These are phyloP conservation scores for Metarhizium guizhouense DNA, from an alignment of 2,329 filamentous ascomycete species.

Conservation along the genomic window DNA sequence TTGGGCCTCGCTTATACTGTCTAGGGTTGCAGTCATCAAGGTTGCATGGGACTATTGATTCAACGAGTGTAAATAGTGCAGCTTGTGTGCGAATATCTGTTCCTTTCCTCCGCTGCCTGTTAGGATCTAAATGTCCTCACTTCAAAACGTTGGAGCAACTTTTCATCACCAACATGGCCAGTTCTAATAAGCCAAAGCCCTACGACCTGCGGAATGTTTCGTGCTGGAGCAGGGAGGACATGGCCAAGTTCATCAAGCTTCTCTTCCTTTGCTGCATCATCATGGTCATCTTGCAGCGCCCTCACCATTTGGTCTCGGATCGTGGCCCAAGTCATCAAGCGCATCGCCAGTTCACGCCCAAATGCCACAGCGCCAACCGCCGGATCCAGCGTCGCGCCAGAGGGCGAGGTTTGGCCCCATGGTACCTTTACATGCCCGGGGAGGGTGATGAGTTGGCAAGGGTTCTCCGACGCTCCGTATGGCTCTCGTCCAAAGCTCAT, in stretches of 20 bases:
- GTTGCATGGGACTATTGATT: too few relatives aligned
- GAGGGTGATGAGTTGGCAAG: slow-evolving; percentile 12
- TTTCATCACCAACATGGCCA: not conserved
- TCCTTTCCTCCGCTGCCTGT: not conserved
- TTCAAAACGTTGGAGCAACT: not conserved
- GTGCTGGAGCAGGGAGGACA: not conserved
- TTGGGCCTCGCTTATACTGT: too few relatives aligned
- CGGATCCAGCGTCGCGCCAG: not conserved
- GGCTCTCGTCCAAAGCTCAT: slow-evolving; percentile 19
- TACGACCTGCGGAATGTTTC: slow-evolving; percentile 5
- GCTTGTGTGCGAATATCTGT: not conserved
- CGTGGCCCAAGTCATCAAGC: slow-evolving; percentile 7
- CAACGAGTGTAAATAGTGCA: too few relatives aligned
- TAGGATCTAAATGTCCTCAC: not conserved
- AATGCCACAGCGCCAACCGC: not conserved
- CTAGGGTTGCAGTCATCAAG: too few relatives aligned
- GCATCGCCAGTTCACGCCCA: slow-evolving; percentile 2
- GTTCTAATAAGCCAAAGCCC: slow-evolving; percentile 1
- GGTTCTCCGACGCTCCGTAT: slow-evolving; percentile 11
- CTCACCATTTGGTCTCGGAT: slow-evolving; percentile 11
- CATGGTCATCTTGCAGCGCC: slow-evolving; percentile 5
- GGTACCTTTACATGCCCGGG: slow-evolving; percentile 14
- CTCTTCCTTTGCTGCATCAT: not conserved
- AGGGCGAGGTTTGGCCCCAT: slow-evolving; percentile 12
- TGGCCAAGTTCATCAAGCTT: not conserved